Evolutionary conservation across 2,329 filamentous ascomycete genomes (phyloP).

Genomic region (Penicillium brasilianum): DNA sequence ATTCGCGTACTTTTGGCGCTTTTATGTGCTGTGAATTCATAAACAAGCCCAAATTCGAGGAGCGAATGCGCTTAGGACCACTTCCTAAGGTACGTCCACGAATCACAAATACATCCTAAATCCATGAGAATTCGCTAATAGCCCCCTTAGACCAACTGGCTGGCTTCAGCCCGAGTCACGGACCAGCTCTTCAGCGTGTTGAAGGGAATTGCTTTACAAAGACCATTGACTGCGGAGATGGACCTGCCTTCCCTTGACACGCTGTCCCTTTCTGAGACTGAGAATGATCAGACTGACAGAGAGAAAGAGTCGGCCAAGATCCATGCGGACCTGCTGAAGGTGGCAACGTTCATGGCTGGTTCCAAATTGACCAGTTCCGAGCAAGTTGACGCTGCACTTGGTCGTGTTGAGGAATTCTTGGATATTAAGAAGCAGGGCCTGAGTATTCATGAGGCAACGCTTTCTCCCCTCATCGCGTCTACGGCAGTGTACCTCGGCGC

Average conservation of each 20-base stretch:
- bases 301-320: constrained; percentile 43
- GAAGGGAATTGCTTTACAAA: constrained; percentile 39
- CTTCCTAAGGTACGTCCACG: constrained; percentile 42
- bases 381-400: constrained; percentile 37
- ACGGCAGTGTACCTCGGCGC: constrained; percentile 35
- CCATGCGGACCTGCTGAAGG: constrained; percentile 41
- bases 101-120: neutral
- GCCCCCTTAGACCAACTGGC: constrained; percentile 39
- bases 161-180: constrained; percentile 41
- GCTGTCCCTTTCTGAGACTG: constrained; percentile 30
- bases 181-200: constrained; percentile 44
- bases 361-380: constrained; percentile 38
- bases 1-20: constrained; percentile 45
- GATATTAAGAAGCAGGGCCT: constrained; percentile 32
- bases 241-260: constrained; percentile 37
- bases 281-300: constrained; percentile 40
- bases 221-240: constrained; percentile 34
- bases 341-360: constrained; percentile 41
- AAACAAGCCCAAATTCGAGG: constrained; percentile 42
- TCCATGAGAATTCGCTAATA: constrained; percentile 26
- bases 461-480: constrained; percentile 29
- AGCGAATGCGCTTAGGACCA: constrained; percentile 46
- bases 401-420: constrained; percentile 40
- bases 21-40: constrained; percentile 50
- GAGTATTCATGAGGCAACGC: constrained; percentile 24